Conservation (phyloP, 106 monocot species). For the Narthecium ossifragum region DNA sequence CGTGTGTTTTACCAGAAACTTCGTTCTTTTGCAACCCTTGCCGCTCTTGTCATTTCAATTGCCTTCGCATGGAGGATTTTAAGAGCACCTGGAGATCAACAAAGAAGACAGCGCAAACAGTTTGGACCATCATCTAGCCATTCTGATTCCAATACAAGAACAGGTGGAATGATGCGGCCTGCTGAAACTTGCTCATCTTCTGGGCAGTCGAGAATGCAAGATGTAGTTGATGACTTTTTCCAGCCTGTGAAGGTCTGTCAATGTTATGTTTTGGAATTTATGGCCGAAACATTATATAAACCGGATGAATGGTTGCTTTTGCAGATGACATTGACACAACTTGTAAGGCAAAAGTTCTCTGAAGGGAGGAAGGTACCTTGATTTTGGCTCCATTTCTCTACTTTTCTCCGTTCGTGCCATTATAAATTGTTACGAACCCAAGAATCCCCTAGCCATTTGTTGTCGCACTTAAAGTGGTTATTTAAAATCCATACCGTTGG, state of each 20-base stretch:
- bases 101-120: slow-evolving; percentile 38
- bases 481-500: no score
- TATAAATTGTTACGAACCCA: not conserved
- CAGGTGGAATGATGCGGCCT: slow-evolving; percentile 16
- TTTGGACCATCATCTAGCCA: slow-evolving; percentile 11
- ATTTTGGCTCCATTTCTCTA: not conserved
- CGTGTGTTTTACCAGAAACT: slow-evolving; percentile 51
- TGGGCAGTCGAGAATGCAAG: slow-evolving; percentile 34
- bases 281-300: no score
- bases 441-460: not conserved
- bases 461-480: no score
- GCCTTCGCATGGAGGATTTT: slow-evolving; percentile 56
- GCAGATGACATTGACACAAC: slow-evolving; percentile 55
- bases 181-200: slow-evolving; percentile 38
- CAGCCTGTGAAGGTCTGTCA: slow-evolving; percentile 45
- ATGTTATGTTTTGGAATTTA: no score
- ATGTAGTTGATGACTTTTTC: slow-evolving; percentile 50
- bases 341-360: slow-evolving; percentile 47
- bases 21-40: slow-evolving; percentile 42
- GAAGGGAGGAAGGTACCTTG: slow-evolving; percentile 52
- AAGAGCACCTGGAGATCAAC: slow-evolving; percentile 41
- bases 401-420: not conserved
- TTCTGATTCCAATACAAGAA: slow-evolving; percentile 17
- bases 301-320: no score
- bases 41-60: slow-evolving; percentile 39